These are phyloP conservation scores for Fistulinella cinereoalba DNA, from an alignment of 1,284 basidiomycete species.

Conservation along the genomic window DNA sequence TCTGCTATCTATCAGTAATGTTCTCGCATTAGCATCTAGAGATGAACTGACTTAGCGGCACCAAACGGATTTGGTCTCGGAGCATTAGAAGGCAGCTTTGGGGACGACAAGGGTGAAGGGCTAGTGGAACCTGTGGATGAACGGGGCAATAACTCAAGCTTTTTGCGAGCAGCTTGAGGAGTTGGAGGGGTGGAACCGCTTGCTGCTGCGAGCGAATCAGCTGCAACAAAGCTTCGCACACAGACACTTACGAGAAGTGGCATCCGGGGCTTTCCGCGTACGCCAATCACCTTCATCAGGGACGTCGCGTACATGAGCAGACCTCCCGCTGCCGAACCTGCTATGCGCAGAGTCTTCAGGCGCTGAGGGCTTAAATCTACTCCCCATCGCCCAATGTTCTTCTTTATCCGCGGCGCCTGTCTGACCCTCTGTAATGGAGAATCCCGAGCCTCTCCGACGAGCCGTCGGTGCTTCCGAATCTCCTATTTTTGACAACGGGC, in stretches of 20 bases:
- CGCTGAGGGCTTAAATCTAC: conserved; percentile 61
- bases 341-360: conserved; percentile 41
- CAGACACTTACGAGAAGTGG: conserved; percentile 56
- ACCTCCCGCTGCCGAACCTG: conserved; percentile 51
- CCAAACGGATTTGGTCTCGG: conserved; percentile 78
- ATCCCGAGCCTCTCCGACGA: conserved; percentile 56
- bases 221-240: background rate
- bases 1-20: conserved; percentile 38
- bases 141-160: conserved; percentile 81
- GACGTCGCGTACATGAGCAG: conserved; percentile 47
- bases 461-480: conserved; percentile 49
- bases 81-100: conserved; percentile 55
- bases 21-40: conserved; percentile 3
- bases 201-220: conserved; percentile 40
- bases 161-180: conserved; percentile 73
- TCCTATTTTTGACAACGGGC: conserved; percentile 42
- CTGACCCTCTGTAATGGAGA: conserved; percentile 49
- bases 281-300: conserved; percentile 66
- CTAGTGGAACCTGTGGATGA: conserved; percentile 58
- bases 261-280: conserved; percentile 42
- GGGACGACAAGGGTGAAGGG: conserved; percentile 71
- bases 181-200: conserved; percentile 74
- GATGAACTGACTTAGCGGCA: conserved; percentile 61
- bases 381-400: conserved; percentile 69
- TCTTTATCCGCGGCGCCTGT: conserved; percentile 68